Percentiles rank a stretch among this genome's conserved stretches.
phyloP scores from a whole-genome alignment of 176 grass and related monocot species.

The Hyparrhenia diplandra region DNA sequence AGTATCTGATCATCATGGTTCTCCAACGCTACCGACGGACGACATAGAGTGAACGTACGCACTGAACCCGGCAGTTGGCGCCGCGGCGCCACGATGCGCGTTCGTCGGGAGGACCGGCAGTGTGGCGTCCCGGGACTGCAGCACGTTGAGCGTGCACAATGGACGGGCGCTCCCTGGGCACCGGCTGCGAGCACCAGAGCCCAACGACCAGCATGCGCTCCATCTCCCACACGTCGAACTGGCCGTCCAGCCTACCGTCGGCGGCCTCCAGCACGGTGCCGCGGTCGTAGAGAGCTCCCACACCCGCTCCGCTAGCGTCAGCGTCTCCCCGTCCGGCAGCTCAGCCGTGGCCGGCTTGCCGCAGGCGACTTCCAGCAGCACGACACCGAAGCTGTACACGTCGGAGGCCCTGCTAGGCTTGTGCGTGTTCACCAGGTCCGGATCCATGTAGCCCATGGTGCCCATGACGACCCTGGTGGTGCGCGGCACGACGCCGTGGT shows the following conservation, averaged over 20 bases:
- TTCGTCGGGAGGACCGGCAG: not conserved
- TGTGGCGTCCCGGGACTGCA: not conserved
- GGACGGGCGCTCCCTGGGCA: not conserved
- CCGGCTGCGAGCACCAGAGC: not conserved
- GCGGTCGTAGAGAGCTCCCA: not conserved
- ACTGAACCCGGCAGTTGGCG: not conserved
- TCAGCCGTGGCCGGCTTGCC: not conserved
- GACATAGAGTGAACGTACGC: not conserved
- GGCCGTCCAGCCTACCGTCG: not conserved
- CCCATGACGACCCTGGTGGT: not conserved
- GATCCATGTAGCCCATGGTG: not conserved
- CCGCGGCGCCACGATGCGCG: not conserved
- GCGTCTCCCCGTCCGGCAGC: not conserved
- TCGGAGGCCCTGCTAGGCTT: conserved; percentile 18
- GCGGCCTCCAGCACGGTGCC: not conserved
- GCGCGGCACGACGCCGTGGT: not conserved
- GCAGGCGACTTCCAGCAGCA: conserved; percentile 46
- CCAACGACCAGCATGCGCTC: not conserved
- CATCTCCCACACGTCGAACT: not conserved
- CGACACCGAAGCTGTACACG: conserved; percentile 80
- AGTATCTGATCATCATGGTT: not conserved
- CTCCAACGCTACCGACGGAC: not conserved
- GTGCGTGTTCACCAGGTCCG: not conserved
- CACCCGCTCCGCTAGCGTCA: not conserved
- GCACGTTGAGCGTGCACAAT: not conserved